Evolutionary conservation across 83 land plant genomes (phyloP), one percentile per base, ranked within the genome.

Genomic region (Picea engelmannii): DNA sequence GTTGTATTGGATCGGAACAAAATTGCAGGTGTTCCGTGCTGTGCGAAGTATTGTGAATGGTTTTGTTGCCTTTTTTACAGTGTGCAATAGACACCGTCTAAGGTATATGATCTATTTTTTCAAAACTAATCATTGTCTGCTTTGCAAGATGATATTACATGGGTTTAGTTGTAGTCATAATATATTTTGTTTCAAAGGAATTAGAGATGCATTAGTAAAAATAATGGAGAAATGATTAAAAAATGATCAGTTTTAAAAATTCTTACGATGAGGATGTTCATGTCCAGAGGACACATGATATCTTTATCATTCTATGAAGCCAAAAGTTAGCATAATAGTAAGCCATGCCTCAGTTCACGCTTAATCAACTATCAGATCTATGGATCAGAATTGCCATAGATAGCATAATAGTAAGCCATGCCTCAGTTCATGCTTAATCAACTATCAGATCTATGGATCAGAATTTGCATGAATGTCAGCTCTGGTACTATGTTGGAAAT

Each of bases 11-110:
- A 66, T 80, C 59, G 66, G 80, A 81, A 25, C n/a, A 18, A n/a
- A 24, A 80, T 66, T 79, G 60, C 89, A 96, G 99, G 87, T 96
- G 71, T 96, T 96, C 82, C 94, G 95, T 67, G 98, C 98, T 80
- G 65, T 95, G 13, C 83, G 96, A 75, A 90, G 92, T 79, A 95
- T 95, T 79, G 77, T 95, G 38, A 89, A 95, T 86, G 97, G 95
- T 76, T 87, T 96, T 85, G 94, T 92, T 84, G 95, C 98, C 25
- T 96, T 96, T 80, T 94, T 91, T 62, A 47, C 85, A n/a, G 85
- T 92, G 24, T 94, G 98, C 79, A 96, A 96, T 83, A 90, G 97
- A 62, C 98, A 96, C 82, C 97, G 98, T 23, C 87, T 96, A 6
- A 96, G 98, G 98, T 95, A 79, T 38, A 17, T 62, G 61, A 47